Conservation (phyloP, 2,329 filamentous ascomycete genomes). For the Fusarium scirpi region DNA sequence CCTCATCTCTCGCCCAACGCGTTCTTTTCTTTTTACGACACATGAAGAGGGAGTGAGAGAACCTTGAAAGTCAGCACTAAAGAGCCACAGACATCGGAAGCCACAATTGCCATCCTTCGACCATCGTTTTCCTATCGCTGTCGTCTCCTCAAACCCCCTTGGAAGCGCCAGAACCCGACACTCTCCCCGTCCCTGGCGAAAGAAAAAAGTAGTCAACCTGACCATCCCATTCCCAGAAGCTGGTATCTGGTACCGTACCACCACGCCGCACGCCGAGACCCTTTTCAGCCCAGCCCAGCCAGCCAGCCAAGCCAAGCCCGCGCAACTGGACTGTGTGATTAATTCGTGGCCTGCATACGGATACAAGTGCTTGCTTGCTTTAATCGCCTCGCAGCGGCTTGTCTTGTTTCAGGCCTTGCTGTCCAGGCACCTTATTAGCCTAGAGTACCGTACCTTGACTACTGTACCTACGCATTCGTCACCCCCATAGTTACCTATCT, state of each 20-base stretch:
- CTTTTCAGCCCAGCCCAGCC: slow-evolving; percentile 34
- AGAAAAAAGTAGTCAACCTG: slow-evolving; percentile 28
- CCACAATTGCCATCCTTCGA: slow-evolving; percentile 31
- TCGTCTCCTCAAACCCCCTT: slow-evolving; percentile 27
- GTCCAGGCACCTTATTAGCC: slow-evolving; percentile 5
- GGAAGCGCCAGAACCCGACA: slow-evolving; percentile 12
- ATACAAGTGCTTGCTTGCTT: slow-evolving; percentile 47
- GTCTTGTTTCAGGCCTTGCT: slow-evolving; percentile 38
- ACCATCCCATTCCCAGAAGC: slow-evolving; percentile 20
- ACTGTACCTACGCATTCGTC: slow-evolving; percentile 13
- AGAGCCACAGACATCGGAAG: slow-evolving; percentile 36
- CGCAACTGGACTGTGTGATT: slow-evolving; percentile 38
- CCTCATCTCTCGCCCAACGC: slow-evolving; percentile 43
- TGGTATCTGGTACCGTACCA: slow-evolving; percentile 33
- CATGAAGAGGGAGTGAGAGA: slow-evolving; percentile 31
- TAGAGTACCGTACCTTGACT: background rate
- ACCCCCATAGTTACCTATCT: slow-evolving; percentile 44
- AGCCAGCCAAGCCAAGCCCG: slow-evolving; percentile 30
- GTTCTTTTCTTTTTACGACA: slow-evolving; percentile 48
- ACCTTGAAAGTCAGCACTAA: slow-evolving; percentile 43
- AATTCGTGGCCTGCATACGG: slow-evolving; percentile 35
- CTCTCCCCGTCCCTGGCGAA: slow-evolving; percentile 22
- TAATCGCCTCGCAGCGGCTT: slow-evolving; percentile 51
- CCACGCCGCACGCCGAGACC: slow-evolving; percentile 32
- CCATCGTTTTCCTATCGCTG: slow-evolving; percentile 21